phyloP scores from a whole-genome alignment of 176 grass and related monocot genomes.

The Oryza rufipogon region DNA sequence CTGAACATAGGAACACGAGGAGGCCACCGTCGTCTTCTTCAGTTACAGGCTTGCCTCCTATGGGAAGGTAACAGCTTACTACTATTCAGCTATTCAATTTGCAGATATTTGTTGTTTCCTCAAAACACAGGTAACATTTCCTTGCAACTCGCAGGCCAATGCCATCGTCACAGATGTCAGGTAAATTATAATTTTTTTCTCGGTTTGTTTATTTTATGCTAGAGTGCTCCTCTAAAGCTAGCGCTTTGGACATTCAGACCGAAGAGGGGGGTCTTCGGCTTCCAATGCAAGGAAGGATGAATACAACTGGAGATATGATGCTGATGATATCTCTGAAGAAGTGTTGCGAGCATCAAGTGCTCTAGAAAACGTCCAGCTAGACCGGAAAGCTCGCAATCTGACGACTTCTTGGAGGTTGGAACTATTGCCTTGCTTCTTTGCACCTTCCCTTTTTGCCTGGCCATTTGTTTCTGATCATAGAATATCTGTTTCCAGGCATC shows the following conservation, averaged over 20 bases:
- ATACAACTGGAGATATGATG: conserved; percentile 89
- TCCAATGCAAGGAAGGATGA: conserved; percentile 76
- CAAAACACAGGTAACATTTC: conserved; percentile 31
- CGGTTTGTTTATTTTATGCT: neutral
- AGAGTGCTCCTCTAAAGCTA: conserved; percentile 10
- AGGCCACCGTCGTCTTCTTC: conserved; percentile 79
- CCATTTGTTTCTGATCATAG: conserved; percentile 15
- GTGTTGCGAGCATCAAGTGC: conserved; percentile 71
- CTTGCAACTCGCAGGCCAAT: conserved; percentile 65
- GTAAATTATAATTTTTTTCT: conserved; percentile 38
- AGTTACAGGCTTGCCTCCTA: conserved; percentile 62
- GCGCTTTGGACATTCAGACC: conserved; percentile 45
- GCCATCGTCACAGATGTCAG: conserved; percentile 63
- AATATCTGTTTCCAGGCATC: conserved; percentile 39
- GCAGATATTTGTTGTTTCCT: conserved; percentile 36
- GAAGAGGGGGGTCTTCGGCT: conserved; percentile 60
- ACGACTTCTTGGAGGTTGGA: conserved; percentile 79
- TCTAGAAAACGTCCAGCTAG: conserved; percentile 81
- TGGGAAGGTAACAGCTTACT: conserved; percentile 65
- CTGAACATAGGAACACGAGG: conserved; percentile 64
- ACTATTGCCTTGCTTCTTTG: neutral
- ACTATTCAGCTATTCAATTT: neutral
- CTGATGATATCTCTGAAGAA: conserved; percentile 85
- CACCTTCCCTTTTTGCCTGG: neutral
- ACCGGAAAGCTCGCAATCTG: conserved; percentile 78